phyloP scores from a whole-genome alignment of 1,139 yeast species.

The Saccharomyces pastorianus region DNA sequence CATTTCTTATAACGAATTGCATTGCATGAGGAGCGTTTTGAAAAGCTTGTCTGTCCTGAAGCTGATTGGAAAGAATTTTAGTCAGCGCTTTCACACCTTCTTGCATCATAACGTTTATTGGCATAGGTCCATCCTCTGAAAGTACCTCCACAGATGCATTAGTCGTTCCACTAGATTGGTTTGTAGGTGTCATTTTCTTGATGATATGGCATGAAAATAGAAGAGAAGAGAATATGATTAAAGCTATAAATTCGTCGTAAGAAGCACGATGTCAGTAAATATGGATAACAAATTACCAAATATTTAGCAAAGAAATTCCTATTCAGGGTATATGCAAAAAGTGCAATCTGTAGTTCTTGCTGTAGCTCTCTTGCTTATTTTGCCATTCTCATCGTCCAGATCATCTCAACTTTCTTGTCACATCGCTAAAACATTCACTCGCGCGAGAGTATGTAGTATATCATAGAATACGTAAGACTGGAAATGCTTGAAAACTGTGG shows the following conservation, averaged over 20 bases:
- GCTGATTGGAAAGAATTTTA: constrained; percentile 23
- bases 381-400: not conserved
- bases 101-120: constrained; percentile 30
- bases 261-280: not conserved
- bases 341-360: not conserved
- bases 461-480: not conserved
- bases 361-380: not conserved
- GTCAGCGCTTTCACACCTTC: constrained; percentile 30
- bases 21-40: constrained; percentile 18
- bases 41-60: constrained; percentile 22
- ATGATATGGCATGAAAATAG: not conserved
- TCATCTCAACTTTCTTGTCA: not conserved
- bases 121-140: constrained; percentile 26
- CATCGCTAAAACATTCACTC: not conserved
- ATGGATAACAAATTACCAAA: not conserved
- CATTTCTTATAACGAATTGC: constrained; percentile 23
- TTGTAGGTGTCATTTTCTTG: constrained; percentile 4
- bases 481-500: not conserved
- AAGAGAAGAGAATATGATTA: not conserved
- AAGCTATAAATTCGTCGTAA: not conserved
- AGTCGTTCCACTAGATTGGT: constrained; percentile 3
- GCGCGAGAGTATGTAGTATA: not conserved
- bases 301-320: not conserved
- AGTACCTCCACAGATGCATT: constrained; percentile 24
- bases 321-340: not conserved